Base-by-base conservation (phyloP, 306 rosid genomes). In the Corylus heterophylla region DNA sequence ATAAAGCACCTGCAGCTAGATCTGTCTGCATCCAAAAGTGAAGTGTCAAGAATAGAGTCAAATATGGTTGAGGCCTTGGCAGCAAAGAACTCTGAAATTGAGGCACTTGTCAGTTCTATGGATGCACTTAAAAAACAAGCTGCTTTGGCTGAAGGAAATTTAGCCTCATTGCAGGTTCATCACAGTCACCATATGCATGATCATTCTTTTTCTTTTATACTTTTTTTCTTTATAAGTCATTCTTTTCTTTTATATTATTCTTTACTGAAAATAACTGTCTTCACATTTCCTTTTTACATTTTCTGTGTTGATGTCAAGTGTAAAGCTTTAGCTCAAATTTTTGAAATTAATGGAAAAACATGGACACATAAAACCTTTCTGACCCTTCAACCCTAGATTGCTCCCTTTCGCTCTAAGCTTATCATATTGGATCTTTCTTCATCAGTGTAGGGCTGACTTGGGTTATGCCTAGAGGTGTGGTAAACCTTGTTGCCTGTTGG, bases 1-100 rank as follows among this genome's bases (percentile, higher is more conserved):
- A 91, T 96, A 80, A 90, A 89, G 86, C 94, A 93, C 81, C 88
- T 91, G 54, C 94, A 91, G 80, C 79, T 78, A 83, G 92, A 93
- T 83, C 76, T 96, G 76, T 91, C 91, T 68, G 90, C 85, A 87
- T 85, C 97, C 76, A 93, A 89, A 93, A 79, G 74, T 69, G 99
- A 91, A 80, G 93, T 89, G 50, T 68, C 98, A 42, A 90, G 93
- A 89, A 91, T 89, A 78, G 99, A 96, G 85, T 87, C 91, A 71
- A 89, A 84, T 83, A 90, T 96, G 97, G 89, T 54, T 64, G 99
- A 93, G 81, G 99, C 99, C 82, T 91, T 96, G 89, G 83, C 92
- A 55, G 94, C 98, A 35, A 96, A 96, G 79, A 96, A 93, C 90
- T 84, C 94, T 50, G 99, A 96, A 89, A 91, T 96, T 56, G 98